Base-by-base conservation (phyloP, 169 alveolate genomes). In the Cystoisospora suis region DNA sequence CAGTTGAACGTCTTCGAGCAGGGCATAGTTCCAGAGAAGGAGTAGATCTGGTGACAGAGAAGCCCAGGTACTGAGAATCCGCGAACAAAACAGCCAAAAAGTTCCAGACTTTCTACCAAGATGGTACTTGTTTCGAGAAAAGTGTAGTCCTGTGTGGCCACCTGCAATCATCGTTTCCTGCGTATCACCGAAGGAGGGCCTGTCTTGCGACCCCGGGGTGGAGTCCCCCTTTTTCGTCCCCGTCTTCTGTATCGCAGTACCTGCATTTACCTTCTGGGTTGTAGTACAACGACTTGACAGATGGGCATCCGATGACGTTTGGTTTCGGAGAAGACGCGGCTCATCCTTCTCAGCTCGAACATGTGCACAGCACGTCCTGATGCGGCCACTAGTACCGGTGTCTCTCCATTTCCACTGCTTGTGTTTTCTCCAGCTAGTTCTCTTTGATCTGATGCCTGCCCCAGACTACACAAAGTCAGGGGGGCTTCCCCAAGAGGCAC, bases 1-100 rank as follows among this genome's bases (percentile, higher is more conserved):
- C 38, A 40, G 27, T 9, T 72, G 83, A 6, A 72, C 7, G 47
- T 40, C 83, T 9, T 72, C 58, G 34, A 38, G 83, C n/a, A 3
- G 56, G 34, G 83, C 38, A 17, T 40, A 72, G 7, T 1, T 72
- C 83, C 83, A 72, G 58, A 72, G 42, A 5, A 72, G 83, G 20
- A 72, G 56, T 6, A 38, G 83, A 72, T 72, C 83, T 27, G 83
- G 56, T 17, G 83, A 72, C 0, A 72, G 56, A 27, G 83, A 72
- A 56, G 53, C 58, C 58, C 36, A 72, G 32, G 83, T 72, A 46
- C 83, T 72, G 56, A 9, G 29, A 38, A 29, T 27, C 42, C 42
- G 20, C n/a, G 20, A 12, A 65, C 5, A 20, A 49, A 49, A 49
- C 61, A 49, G 61, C n/a, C 61, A n/a, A n/a, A n/a, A n/a, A 49